Conservation (phyloP, 192 early-diverging fungal genomes). For the Thamnidium elegans region DNA sequence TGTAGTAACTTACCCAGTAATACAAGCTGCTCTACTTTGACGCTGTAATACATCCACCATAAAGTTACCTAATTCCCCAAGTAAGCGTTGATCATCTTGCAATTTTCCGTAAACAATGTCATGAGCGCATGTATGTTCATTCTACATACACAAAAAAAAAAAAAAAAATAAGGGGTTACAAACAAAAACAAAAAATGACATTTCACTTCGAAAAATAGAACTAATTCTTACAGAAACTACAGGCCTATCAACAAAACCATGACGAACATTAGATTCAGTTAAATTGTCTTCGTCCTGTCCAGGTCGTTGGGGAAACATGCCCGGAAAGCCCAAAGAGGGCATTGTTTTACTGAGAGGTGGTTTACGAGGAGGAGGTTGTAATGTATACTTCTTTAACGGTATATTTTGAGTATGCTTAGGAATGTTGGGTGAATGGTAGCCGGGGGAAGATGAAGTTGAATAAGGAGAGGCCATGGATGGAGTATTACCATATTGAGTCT, state of each 20-base stretch:
- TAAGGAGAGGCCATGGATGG: conserved; percentile 44
- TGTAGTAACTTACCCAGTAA: conserved; percentile 26
- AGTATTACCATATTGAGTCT: conserved; percentile 13
- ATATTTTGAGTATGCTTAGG: conserved; percentile 19
- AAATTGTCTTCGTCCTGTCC: conserved; percentile 47
- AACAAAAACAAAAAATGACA: neutral
- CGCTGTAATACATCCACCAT: conserved; percentile 46
- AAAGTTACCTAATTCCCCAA: conserved; percentile 45
- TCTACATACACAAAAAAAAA: conserved; percentile 23
- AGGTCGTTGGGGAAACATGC: conserved; percentile 56
- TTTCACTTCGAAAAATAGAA: neutral
- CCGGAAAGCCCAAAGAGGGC: conserved; percentile 44
- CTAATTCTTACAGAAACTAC: conserved; percentile 35
- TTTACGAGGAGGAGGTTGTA: conserved; percentile 44
- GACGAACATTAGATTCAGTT: conserved; percentile 60
- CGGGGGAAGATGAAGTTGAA: conserved; percentile 45
- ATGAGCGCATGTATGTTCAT: conserved; percentile 52
- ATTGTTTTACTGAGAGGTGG: conserved; percentile 38
- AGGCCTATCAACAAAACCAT: conserved; percentile 58
- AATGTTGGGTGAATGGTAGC: conserved; percentile 38
- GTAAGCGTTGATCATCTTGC: conserved; percentile 45
- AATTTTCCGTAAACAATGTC: conserved; percentile 49
- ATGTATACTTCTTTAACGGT: conserved; percentile 43
- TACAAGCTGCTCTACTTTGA: conserved; percentile 27
- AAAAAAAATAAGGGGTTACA: neutral